phyloP scores from a whole-genome alignment of 2,329 filamentous ascomycete genomes.

The Phaeosphaeriaceae sp. region DNA sequence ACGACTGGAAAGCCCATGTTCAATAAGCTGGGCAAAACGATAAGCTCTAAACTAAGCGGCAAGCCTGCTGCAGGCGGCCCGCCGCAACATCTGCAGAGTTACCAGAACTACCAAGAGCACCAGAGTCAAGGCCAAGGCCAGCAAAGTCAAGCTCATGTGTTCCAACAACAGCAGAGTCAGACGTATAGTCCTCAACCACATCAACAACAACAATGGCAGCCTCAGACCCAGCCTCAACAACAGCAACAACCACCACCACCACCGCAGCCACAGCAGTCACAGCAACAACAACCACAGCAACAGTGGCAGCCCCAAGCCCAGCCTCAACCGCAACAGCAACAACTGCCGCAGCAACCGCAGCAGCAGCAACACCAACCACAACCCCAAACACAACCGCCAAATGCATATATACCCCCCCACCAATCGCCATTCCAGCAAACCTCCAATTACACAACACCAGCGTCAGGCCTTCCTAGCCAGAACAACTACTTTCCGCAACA shows the following conservation, averaged over 20 bases:
- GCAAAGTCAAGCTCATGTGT: no score
- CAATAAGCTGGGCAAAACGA: slow-evolving; percentile 45
- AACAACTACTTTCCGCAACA: slow-evolving; percentile 38
- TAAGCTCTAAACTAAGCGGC: slow-evolving; percentile 41
- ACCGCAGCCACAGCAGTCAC: not conserved
- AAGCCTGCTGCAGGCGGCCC: slow-evolving; percentile 30
- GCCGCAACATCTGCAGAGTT: slow-evolving; percentile 39
- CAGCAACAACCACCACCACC: slow-evolving; percentile 16
- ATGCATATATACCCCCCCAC: slow-evolving; percentile 27
- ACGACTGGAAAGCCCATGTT: slow-evolving; percentile 45
- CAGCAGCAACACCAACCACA: not conserved
- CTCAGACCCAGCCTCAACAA: slow-evolving; percentile 16
- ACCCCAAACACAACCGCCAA: slow-evolving; percentile 20
- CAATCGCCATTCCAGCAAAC: slow-evolving; percentile 32
- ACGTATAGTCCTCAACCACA: slow-evolving; percentile 22
- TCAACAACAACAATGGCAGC: slow-evolving; percentile 20
- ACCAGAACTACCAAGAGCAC: slow-evolving; percentile 41
- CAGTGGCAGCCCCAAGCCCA: slow-evolving; percentile 15
- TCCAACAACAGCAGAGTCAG: slow-evolving; percentile 13
- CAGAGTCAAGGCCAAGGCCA: slow-evolving; percentile 5
- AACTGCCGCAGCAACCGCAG: slow-evolving; percentile 2
- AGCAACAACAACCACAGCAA: slow-evolving; percentile 17
- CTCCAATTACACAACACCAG: slow-evolving; percentile 28
- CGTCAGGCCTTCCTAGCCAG: slow-evolving; percentile 27
- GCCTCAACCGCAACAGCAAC: slow-evolving; percentile 21